Base-by-base conservation (phyloP, 495 filamentous ascomycete species). In the Delitschia confertaspora region DNA sequence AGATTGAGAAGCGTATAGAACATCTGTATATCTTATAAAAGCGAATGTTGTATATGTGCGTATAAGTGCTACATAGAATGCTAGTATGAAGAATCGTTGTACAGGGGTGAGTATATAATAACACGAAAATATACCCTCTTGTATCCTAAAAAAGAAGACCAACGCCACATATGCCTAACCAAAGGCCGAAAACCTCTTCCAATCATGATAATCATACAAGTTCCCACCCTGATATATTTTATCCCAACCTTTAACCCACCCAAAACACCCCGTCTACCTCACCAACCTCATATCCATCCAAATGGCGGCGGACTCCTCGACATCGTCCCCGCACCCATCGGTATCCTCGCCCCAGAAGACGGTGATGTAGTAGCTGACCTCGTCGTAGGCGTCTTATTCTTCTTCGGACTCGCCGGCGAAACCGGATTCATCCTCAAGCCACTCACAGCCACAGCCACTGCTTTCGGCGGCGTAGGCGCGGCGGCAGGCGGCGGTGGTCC, bases 381-480 rank as follows among this genome's bases (percentile, higher is more conserved):
- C 19, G 36, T 30, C n/a, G 32, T 30, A 9, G 35, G 29, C 6
- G 48, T 33, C 20, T 1, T 18, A 26, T 16, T 35, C 18, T 33
- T 7, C 14, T 22, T 10, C 13, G 34, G 31, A 8, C 13, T 39
- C 3, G 17, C 44, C 13, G 44, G 44, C 18, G 40, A 38, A 2
- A 51, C 29, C 0, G 53, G 49, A 27, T 52, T 53, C 48, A 56
- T 53, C 16, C 48, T 48, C 26, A 53, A 34, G 1, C 48, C 48
- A 27, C 43, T 56, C 10, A 56, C 6, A 11, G n/a, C 27, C 25
- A 30, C n/a, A 16, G n/a, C n/a, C n/a, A 13, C 27, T 20, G 27
- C 16, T 11, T 39, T 13, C 6, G 22, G 23, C 1, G 32, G 37
- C 17, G 23, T 10, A 1, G 24, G 29, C 4, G 43, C 27, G 38